Percentiles rank a stretch among this genome's conserved stretches.
Evolutionary conservation across 1,284 basidiomycete species (phyloP).

Genomic region (Trametes hirsuta): DNA sequence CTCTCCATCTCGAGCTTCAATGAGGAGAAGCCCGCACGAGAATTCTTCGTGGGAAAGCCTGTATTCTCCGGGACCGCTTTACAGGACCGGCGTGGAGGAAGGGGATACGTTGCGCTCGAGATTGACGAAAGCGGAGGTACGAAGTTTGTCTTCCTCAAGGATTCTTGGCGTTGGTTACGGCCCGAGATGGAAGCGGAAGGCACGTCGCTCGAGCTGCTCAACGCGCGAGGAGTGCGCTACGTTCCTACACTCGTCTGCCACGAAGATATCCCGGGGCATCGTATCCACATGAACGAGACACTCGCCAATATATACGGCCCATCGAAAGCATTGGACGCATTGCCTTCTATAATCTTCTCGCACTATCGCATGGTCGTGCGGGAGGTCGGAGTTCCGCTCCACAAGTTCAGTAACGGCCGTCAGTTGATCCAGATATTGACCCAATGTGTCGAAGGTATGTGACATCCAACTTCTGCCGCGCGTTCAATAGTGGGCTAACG

Average conservation of each 20-base stretch:
- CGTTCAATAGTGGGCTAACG: not conserved
- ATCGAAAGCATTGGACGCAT: not conserved
- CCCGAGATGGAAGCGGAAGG: slow-evolving; percentile 6
- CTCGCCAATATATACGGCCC: not conserved
- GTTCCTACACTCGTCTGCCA: slow-evolving; percentile 19
- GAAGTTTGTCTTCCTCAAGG: slow-evolving; percentile 16
- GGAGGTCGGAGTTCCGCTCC: slow-evolving; percentile 9
- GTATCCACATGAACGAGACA: not conserved
- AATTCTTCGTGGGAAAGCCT: slow-evolving; percentile 12
- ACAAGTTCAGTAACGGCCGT: slow-evolving; percentile 4
- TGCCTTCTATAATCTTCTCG: not conserved
- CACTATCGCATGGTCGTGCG: slow-evolving; percentile 19
- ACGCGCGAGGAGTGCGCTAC: not conserved
- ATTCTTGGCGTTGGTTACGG: slow-evolving; percentile 9
- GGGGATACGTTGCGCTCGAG: slow-evolving; percentile 14
- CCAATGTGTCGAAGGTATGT: slow-evolving; percentile 11
- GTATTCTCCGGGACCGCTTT: not conserved
- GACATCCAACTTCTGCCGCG: not conserved
- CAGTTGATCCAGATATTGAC: slow-evolving; percentile 4
- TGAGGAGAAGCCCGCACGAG: not conserved
- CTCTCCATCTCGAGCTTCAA: not conserved
- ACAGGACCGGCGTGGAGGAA: not conserved
- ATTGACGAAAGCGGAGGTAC: not conserved
- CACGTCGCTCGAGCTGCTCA: not conserved
- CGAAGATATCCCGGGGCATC: slow-evolving; percentile 7